Conservation (phyloP, 352 stramenopile species). For the Pythium aquatile region DNA sequence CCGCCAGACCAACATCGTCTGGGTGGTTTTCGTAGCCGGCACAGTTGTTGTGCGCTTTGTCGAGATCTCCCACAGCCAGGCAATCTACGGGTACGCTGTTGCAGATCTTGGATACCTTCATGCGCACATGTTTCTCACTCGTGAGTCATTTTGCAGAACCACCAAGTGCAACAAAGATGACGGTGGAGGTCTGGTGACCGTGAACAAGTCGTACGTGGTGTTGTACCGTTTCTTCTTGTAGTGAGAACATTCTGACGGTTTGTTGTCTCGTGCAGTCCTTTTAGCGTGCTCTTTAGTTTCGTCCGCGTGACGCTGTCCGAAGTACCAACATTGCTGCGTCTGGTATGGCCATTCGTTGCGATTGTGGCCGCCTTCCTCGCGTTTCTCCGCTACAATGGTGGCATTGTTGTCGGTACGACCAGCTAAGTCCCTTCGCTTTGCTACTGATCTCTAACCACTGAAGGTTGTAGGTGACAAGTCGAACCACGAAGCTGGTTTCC, state of each 20-base stretch:
- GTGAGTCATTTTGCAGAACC: neutral
- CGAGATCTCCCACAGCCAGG: slow-evolving; percentile 58
- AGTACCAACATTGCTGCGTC: slow-evolving; percentile 41
- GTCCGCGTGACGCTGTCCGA: slow-evolving; percentile 52
- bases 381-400: slow-evolving; percentile 76
- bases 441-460: neutral
- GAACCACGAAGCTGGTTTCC: slow-evolving; percentile 75
- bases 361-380: slow-evolving; percentile 50
- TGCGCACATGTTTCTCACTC: neutral
- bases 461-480: slow-evolving; percentile 69
- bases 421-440: neutral
- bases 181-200: neutral
- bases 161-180: neutral
- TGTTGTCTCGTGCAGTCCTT: slow-evolving; percentile 23
- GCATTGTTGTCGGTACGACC: slow-evolving; percentile 73
- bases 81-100: slow-evolving; percentile 67
- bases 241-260: neutral
- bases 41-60: slow-evolving; percentile 65
- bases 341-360: slow-evolving; percentile 71
- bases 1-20: slow-evolving; percentile 91
- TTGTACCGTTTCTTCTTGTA: neutral
- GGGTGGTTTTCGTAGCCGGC: slow-evolving; percentile 86
- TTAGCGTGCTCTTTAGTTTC: slow-evolving; percentile 62
- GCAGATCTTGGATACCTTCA: neutral
- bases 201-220: neutral